These are phyloP conservation scores for Ramaria sp. DNA, from an alignment of 768 basidiomycete species.

Conservation along the genomic window DNA sequence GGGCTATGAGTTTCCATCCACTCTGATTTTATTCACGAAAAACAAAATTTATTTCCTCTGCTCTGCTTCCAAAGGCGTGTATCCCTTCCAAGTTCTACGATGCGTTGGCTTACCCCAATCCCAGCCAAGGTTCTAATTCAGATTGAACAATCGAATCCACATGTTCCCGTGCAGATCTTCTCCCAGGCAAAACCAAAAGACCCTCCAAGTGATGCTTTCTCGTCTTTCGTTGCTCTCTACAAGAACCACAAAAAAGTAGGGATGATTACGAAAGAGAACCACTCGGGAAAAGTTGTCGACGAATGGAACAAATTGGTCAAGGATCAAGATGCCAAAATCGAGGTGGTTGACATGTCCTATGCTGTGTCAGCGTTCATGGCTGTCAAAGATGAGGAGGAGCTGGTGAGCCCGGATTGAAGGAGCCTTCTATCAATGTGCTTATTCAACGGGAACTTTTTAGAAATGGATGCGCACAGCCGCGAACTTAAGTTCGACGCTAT, in stretches of 20 bases:
- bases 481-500: conserved; percentile 71
- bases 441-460: conserved; percentile 27
- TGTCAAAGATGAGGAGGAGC: conserved; percentile 84
- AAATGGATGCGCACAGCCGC: conserved; percentile 70
- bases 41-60: conserved; percentile 71
- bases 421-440: neutral
- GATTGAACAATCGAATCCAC: conserved; percentile 44
- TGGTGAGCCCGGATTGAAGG: conserved; percentile 40
- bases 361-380: conserved; percentile 73
- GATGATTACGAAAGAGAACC: conserved; percentile 70
- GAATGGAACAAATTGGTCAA: conserved; percentile 73
- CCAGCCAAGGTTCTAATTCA: conserved; percentile 81
- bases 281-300: conserved; percentile 72
- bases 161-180: conserved; percentile 63
- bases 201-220: conserved; percentile 57
- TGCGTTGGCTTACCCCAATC: neutral
- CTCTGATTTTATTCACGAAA: conserved; percentile 74
- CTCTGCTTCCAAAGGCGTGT: conserved; percentile 77
- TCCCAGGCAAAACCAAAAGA: conserved; percentile 77
- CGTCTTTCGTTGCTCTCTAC: conserved; percentile 55
- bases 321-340: conserved; percentile 47
- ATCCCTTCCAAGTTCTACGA: neutral
- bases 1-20: conserved; percentile 96
- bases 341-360: conserved; percentile 67
- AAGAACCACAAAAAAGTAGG: conserved; percentile 58